Conservation (phyloP, 1,284 basidiomycete species). For the Pholiota adiposa region DNA sequence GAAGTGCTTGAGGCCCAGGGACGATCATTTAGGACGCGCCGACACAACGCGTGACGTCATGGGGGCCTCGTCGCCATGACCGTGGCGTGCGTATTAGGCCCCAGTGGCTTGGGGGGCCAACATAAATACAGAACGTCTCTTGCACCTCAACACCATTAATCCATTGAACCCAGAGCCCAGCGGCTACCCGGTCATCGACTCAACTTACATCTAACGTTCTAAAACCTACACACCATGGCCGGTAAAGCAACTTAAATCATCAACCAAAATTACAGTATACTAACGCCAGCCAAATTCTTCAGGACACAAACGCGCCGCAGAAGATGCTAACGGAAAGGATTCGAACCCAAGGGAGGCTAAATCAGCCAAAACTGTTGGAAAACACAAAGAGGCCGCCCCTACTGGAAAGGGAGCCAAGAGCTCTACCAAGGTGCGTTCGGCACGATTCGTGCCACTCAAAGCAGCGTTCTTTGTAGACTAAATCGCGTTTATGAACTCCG, state of each 20-base stretch:
- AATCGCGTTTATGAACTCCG: neutral
- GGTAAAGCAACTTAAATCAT: neutral
- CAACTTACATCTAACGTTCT: no score
- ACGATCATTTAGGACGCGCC: neutral
- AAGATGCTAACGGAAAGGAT: slow-evolving; percentile 20
- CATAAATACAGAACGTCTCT: neutral
- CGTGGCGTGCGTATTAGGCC: neutral
- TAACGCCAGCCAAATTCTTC: neutral
- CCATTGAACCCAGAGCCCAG: neutral
- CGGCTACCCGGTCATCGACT: no score
- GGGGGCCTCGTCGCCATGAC: slow-evolving; percentile 11
- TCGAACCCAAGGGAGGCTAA: slow-evolving; percentile 25
- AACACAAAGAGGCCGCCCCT: neutral
- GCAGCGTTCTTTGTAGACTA: neutral
- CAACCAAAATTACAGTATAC: neutral
- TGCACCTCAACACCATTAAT: neutral
- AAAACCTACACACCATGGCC: no score
- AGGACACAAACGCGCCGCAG: slow-evolving; percentile 34
- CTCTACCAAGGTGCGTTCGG: neutral
- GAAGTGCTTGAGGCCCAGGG: neutral
- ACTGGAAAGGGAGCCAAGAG: neutral
- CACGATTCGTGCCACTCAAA: neutral
- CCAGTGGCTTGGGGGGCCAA: neutral
- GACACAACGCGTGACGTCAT: slow-evolving; percentile 23
- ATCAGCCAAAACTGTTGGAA: slow-evolving; percentile 21